Conservation (phyloP, 2,329 filamentous ascomycete genomes). For the Arthrobotrys pseudoclavata region DNA sequence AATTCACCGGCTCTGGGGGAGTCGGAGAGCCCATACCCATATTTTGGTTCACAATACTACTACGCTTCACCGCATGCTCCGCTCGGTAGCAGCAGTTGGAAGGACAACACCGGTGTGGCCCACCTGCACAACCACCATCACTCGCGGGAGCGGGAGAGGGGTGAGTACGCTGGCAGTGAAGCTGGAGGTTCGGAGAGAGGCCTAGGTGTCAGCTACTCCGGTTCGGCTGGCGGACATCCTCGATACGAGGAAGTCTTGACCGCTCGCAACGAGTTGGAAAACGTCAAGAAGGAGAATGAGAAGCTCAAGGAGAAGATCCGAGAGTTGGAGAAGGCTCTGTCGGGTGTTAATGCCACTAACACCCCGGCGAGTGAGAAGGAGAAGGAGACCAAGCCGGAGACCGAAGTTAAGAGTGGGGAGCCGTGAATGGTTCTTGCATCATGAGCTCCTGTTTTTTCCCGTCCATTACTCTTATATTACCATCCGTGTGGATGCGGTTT, state of each 20-base stretch:
- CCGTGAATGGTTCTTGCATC: slow-evolving; percentile 9
- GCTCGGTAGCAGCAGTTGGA: slow-evolving; percentile 55
- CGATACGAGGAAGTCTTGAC: slow-evolving; percentile 70
- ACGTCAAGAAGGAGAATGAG: slow-evolving; percentile 76
- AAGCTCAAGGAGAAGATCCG: slow-evolving; percentile 73
- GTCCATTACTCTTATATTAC: neutral
- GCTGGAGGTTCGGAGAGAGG: slow-evolving; percentile 52
- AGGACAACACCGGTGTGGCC: slow-evolving; percentile 42
- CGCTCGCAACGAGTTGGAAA: slow-evolving; percentile 74
- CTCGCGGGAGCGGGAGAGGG: slow-evolving; percentile 57
- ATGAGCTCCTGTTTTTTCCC: neutral
- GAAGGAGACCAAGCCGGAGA: slow-evolving; percentile 35
- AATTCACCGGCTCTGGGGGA: slow-evolving; percentile 56
- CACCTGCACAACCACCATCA: slow-evolving; percentile 57
- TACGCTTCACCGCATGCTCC: slow-evolving; percentile 42
- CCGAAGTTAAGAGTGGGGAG: slow-evolving; percentile 52
- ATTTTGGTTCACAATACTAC: slow-evolving; percentile 58
- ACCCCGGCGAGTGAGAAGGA: slow-evolving; percentile 5
- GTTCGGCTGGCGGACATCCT: slow-evolving; percentile 36
- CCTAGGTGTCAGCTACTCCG: slow-evolving; percentile 48
- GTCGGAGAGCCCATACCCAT: slow-evolving; percentile 57
- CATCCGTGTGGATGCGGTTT: neutral
- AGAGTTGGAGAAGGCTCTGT: slow-evolving; percentile 71
- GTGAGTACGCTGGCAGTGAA: slow-evolving; percentile 57
- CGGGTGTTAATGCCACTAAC: slow-evolving; percentile 27